These are phyloP conservation scores for Pseudopithomyces chartarum DNA, from an alignment of 2,329 filamentous ascomycete genomes.

Conservation along the genomic window DNA sequence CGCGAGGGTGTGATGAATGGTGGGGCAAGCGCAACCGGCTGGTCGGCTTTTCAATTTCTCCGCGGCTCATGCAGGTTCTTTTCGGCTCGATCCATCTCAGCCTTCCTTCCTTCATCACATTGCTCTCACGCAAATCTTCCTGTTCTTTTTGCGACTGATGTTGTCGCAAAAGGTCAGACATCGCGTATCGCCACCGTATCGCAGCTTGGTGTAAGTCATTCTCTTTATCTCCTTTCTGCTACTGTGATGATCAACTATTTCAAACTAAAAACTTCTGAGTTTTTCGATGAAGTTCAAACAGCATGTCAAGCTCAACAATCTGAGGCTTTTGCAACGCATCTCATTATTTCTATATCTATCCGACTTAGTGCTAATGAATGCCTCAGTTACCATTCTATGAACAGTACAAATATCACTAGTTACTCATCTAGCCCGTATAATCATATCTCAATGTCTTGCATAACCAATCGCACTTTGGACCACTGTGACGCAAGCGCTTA, in stretches of 20 bases:
- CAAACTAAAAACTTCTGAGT: conserved; percentile 44
- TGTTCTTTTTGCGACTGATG: neutral
- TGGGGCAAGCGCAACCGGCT: conserved; percentile 28
- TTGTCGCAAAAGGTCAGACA: conserved; percentile 4
- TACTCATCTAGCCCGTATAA: neutral
- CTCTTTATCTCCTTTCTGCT: neutral
- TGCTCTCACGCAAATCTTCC: neutral
- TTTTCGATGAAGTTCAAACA: conserved; percentile 45
- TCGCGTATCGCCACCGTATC: no score
- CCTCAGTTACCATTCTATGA: neutral
- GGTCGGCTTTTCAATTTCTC: conserved; percentile 22
- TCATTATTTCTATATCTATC: conserved; percentile 2
- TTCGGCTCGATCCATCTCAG: conserved; percentile 8
- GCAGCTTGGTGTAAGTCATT: conserved; percentile 23
- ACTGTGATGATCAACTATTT: conserved; percentile 39
- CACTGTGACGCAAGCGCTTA: conserved; percentile 24
- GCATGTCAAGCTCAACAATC: conserved; percentile 60
- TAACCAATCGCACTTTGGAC: neutral
- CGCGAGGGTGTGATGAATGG: conserved; percentile 24
- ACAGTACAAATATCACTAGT: neutral
- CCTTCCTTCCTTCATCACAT: neutral
- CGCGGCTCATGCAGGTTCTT: conserved; percentile 21
- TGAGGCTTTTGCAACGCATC: conserved; percentile 42
- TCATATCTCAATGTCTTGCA: neutral
- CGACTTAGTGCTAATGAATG: neutral